Conservation (phyloP, 768 basidiomycete genomes). For the Lactifluus rugatus region DNA sequence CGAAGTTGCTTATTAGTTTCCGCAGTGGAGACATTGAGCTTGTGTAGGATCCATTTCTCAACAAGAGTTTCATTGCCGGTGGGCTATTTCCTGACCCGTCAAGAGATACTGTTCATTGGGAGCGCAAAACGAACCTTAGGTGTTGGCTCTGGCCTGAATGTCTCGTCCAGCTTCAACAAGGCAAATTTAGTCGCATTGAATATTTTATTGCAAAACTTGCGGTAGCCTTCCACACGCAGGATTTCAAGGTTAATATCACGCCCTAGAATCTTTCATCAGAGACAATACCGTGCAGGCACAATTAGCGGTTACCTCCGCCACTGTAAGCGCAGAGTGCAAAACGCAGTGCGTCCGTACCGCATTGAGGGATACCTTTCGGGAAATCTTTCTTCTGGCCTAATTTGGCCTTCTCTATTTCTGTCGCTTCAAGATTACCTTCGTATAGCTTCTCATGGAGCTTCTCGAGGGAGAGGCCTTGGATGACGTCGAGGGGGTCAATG, state of each 20-base stretch:
- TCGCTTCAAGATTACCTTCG: slow-evolving; percentile 88
- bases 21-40: slow-evolving; percentile 70
- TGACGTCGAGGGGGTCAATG: slow-evolving; percentile 93
- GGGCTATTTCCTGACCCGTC: slow-evolving; percentile 37
- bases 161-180: slow-evolving; percentile 89
- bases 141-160: slow-evolving; percentile 64
- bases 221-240: slow-evolving; percentile 90
- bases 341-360: slow-evolving; percentile 91
- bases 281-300: not conserved
- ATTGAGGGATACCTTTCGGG: slow-evolving; percentile 98
- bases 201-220: slow-evolving; percentile 99
- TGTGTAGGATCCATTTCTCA: slow-evolving; percentile 92
- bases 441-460: slow-evolving; percentile 75
- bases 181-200: slow-evolving; percentile 99
- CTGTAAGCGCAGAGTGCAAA: slow-evolving; percentile 95
- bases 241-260: slow-evolving; percentile 98
- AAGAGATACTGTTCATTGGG: not conserved
- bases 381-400: slow-evolving; percentile 98
- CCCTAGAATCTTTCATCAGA: slow-evolving; percentile 34
- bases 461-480: slow-evolving; percentile 73
- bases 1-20: slow-evolving; percentile 69
- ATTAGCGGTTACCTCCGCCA: slow-evolving; percentile 53
- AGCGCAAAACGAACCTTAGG: slow-evolving; percentile 43
- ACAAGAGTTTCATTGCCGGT: slow-evolving; percentile 87
- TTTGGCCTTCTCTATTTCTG: slow-evolving; percentile 84